These are phyloP conservation scores for Kentomonas sorsogonicus DNA, from an alignment of 208 protist genomes.

Conservation along the genomic window DNA sequence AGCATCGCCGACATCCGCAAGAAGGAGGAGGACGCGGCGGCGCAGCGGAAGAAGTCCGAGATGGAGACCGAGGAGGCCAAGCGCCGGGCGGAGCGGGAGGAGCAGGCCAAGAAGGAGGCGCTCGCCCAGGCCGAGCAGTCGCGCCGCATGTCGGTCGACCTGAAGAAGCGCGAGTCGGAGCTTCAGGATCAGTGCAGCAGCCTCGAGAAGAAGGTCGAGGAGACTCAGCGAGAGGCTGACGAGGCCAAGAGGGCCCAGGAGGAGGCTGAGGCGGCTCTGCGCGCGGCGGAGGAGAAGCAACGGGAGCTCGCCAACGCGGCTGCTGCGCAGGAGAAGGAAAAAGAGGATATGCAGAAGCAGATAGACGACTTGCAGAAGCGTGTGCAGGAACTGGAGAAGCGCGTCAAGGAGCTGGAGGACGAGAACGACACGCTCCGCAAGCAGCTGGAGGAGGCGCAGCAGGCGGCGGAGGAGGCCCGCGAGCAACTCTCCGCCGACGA, in stretches of 20 bases:
- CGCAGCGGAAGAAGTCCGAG: constrained; percentile 19
- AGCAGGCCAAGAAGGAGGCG: constrained; percentile 19
- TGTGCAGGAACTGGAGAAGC: constrained; percentile 17
- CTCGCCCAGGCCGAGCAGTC: constrained; percentile 18
- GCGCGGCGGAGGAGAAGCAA: constrained; percentile 25
- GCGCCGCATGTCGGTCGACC: constrained; percentile 13
- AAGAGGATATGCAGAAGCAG: background rate
- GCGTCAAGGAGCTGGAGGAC: background rate
- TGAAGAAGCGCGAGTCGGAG: constrained; percentile 24
- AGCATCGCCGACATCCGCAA: constrained; percentile 16
- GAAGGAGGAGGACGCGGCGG: constrained; percentile 23
- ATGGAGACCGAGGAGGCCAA: constrained; percentile 14
- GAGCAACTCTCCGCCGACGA: too few species aligned
- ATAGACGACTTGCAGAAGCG: constrained; percentile 20
- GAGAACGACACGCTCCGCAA: constrained; percentile 12
- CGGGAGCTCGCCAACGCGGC: constrained; percentile 23
- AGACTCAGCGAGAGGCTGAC: constrained; percentile 24
- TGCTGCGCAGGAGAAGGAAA: constrained; percentile 9
- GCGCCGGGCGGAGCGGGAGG: constrained; percentile 17
- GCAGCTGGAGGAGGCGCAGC: constrained; percentile 8
- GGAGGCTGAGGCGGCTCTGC: constrained; percentile 18
- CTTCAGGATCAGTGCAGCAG: too few species aligned
- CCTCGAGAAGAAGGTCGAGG: constrained; percentile 19
- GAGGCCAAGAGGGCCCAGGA: constrained; percentile 30
- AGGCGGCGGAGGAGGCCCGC: background rate